These are phyloP conservation scores for Ensete ventricosum DNA, from an alignment of 176 grass and related monocot species.

Conservation along the genomic window DNA sequence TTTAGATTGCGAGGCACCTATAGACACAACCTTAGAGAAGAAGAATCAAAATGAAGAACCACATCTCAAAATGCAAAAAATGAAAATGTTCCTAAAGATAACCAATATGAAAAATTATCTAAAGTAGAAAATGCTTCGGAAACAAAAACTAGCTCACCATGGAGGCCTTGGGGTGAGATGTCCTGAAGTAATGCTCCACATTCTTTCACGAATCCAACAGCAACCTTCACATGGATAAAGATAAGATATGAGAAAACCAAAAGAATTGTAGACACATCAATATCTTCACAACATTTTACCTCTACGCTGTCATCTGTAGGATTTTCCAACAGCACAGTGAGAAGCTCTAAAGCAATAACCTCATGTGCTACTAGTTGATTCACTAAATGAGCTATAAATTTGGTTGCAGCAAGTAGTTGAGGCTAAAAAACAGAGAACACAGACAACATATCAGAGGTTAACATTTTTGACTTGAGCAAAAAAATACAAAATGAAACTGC, in stretches of 20 bases:
- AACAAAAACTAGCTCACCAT: constrained; percentile 35
- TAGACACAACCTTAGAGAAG: too few species aligned
- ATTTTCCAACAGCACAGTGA: constrained; percentile 82
- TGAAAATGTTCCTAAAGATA: neutral
- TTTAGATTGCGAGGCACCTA: too few species aligned
- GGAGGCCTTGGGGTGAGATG: constrained; percentile 69
- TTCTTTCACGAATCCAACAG: constrained; percentile 91
- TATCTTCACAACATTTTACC: constrained; percentile 16
- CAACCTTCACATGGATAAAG: constrained; percentile 39
- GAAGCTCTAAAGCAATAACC: constrained; percentile 74
- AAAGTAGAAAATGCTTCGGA: neutral
- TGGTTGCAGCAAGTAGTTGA: constrained; percentile 84
- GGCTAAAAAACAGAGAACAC: constrained; percentile 42
- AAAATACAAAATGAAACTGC: neutral
- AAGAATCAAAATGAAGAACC: too few species aligned
- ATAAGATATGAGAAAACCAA: constrained; percentile 1
- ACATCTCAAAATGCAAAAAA: neutral
- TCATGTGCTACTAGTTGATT: constrained; percentile 91
- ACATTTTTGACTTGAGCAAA: neutral
- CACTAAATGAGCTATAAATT: constrained; percentile 96
- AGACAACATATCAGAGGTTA: constrained; percentile 3
- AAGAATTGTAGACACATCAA: neutral
- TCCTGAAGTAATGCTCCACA: constrained; percentile 84
- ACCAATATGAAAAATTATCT: neutral
- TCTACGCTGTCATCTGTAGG: constrained; percentile 95